phyloP scores from a whole-genome alignment of 2,329 filamentous ascomycete species.

The Coleophoma eucalyptorum region DNA sequence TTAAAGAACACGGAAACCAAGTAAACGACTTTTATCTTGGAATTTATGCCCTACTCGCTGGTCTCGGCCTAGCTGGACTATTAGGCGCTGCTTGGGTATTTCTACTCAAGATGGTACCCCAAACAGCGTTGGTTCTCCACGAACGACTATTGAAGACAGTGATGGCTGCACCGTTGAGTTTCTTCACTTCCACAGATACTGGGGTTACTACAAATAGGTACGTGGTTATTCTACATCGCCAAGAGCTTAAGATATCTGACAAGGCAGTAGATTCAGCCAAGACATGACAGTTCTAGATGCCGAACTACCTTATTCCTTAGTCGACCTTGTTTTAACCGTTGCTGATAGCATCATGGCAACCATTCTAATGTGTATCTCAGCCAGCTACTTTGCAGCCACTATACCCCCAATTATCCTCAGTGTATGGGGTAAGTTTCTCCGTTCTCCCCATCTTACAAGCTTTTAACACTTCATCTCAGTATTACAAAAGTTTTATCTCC shows the following conservation, averaged over 20 bases:
- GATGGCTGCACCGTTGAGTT: constrained; percentile 41
- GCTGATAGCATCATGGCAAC: constrained; percentile 30
- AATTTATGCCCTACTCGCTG: not conserved
- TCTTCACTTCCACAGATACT: constrained; percentile 34
- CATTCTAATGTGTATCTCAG: constrained; percentile 18
- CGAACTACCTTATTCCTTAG: constrained; percentile 13
- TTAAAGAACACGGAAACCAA: not conserved
- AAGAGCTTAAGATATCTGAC: too few species aligned
- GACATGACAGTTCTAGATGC: constrained; percentile 19
- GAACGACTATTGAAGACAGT: constrained; percentile 41
- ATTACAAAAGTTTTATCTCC: constrained; percentile 37
- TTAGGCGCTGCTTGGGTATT: not conserved
- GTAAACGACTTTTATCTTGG: not conserved
- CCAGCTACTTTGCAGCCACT: constrained; percentile 35
- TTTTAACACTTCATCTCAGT: not conserved
- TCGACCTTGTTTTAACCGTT: constrained; percentile 6
- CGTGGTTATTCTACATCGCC: too few species aligned
- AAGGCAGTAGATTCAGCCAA: constrained; percentile 19
- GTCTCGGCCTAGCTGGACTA: not conserved
- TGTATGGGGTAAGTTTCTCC: too few species aligned
- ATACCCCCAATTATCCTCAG: constrained; percentile 31
- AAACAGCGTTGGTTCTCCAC: constrained; percentile 43
- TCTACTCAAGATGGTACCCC: constrained; percentile 42
- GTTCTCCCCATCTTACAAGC: too few species aligned
- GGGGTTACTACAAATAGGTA: constrained; percentile 34